Evolutionary conservation across 2,329 filamentous ascomycete species (phyloP), one percentile per base, ranked within the genome.

Genomic region (Dothistroma septosporum): DNA sequence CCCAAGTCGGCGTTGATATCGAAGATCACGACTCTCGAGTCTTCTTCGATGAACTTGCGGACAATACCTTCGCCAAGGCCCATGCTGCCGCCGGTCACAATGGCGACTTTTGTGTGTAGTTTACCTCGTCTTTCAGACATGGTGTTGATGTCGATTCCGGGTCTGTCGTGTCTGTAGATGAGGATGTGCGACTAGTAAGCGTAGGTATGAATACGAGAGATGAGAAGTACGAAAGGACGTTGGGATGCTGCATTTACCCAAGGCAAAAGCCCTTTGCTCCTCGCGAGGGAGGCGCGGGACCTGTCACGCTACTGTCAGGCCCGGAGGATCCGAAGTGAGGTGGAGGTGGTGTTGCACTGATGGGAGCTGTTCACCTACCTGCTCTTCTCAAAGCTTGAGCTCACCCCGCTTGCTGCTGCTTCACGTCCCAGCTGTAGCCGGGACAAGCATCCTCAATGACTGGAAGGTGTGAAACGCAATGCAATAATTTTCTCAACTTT

Each of bases 51-150:
- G 57, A 74, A 74, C 33, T 65, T 68, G 7, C 63, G 53, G 28
- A 69, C 69, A 19, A 74, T 74, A 52, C 68, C 70, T 61, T 66
- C 67, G 11, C 73, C 72, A 52, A 74, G 68, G 8, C 73, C 70
- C 37, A 69, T 69, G 19, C 63, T 66, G 32, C 63, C 70, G 49
- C 70, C 70, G 8, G 70, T 72, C 10, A 73, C 59, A 52, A 72
- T 64, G 50, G 66, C 67, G 28, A 66, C 59, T 53, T 69, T 69
- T 22, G 37, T 11, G 22, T 59, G 37, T 16, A 69, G 64, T 16
- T 58, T 60, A 49, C 62, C 62, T 19, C 44, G 53, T 24, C 47
- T 56, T 24, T 47, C 35, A 22, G 53, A n/a, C 35, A 32, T 50
- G 24, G 12, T 21, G 19, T 28, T 6, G 24, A 6, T 28, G 24